These are phyloP conservation scores for Rosellinia necatrix DNA, from an alignment of 2,329 filamentous ascomycete genomes.

Conservation along the genomic window DNA sequence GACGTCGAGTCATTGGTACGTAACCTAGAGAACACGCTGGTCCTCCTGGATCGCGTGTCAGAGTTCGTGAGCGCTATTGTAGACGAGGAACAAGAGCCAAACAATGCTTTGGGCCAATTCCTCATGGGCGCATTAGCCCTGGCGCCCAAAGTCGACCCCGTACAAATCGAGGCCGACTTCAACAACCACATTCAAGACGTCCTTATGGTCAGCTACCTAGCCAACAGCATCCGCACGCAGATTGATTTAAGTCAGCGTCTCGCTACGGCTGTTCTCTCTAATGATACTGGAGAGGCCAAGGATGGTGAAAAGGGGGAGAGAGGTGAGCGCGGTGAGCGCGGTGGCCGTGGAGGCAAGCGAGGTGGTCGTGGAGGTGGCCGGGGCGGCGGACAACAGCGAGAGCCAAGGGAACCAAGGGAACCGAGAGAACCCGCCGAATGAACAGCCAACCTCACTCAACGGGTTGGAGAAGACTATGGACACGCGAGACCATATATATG, in stretches of 20 bases:
- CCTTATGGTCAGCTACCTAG: constrained; percentile 95
- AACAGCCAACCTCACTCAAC: constrained; percentile 10
- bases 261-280: constrained; percentile 72
- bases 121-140: constrained; percentile 91
- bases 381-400: constrained; percentile 52
- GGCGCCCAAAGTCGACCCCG: constrained; percentile 89
- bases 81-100: constrained; percentile 89
- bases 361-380: constrained; percentile 56
- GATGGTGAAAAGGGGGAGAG: constrained; percentile 48
- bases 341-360: constrained; percentile 56
- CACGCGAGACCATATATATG: constrained; percentile 2
- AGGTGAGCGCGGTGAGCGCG: constrained; percentile 52
- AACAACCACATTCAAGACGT: constrained; percentile 99
- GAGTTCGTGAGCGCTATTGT: constrained; percentile 93
- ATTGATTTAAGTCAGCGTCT: constrained; percentile 97
- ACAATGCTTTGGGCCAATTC: constrained; percentile 90
- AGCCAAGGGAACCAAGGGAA: constrained; percentile 52
- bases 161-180: constrained; percentile 95
- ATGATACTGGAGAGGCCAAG: constrained; percentile 55
- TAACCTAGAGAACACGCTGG: constrained; percentile 83
- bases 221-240: constrained; percentile 98
- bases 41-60: constrained; percentile 87
- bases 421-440: constrained; percentile 35
- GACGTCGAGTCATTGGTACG: constrained; percentile 90
- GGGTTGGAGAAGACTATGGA: constrained; percentile 11